phyloP scores from a whole-genome alignment of 768 basidiomycete genomes.

The Dendrothele bispora region DNA sequence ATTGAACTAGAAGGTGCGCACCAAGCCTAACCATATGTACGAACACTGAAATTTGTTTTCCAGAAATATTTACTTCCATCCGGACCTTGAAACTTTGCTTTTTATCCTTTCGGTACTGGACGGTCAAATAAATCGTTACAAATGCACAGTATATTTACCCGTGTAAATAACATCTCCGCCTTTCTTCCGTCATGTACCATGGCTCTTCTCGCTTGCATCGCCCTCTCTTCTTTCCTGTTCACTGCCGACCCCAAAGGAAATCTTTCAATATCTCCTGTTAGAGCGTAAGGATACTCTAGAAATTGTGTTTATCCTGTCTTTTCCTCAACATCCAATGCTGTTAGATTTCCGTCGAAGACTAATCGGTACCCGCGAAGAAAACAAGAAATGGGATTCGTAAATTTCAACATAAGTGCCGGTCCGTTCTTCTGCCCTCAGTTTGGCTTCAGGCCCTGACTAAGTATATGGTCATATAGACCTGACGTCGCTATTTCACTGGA shows the following conservation, averaged over 20 bases:
- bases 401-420: constrained; percentile 61
- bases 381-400: constrained; percentile 58
- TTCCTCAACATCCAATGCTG: constrained; percentile 7
- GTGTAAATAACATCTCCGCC: constrained; percentile 51
- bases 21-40: no score
- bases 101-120: no score
- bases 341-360: constrained; percentile 30
- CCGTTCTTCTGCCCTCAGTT: neutral
- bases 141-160: constrained; percentile 54
- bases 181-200: constrained; percentile 51
- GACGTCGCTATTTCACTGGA: constrained; percentile 87
- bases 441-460: neutral
- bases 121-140: no score
- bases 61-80: no score
- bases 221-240: constrained; percentile 54
- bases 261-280: no score
- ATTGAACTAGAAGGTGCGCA: no score
- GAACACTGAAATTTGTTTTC: no score
- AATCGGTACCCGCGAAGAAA: constrained; percentile 42
- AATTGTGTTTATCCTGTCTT: constrained; percentile 9
- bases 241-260: constrained; percentile 38
- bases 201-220: constrained; percentile 45
- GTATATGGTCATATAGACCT: constrained; percentile 64
- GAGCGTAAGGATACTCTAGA: no score
- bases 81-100: no score